Evolutionary conservation across 2,329 filamentous ascomycete species (phyloP).

Genomic region (Aspergillus sp.): DNA sequence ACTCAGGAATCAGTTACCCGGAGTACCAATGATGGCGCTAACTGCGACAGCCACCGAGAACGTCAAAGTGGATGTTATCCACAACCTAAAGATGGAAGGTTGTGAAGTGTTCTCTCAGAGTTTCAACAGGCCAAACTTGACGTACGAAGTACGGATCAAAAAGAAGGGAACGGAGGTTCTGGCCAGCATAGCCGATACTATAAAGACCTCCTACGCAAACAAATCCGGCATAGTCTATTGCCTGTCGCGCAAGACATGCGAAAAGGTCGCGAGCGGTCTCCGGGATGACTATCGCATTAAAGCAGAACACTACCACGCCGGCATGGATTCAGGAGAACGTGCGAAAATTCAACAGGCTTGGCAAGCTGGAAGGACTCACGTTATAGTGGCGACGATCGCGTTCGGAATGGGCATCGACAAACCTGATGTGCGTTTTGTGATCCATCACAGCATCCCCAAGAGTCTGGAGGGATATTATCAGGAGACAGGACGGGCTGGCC

Average conservation of each 20-base stretch:
- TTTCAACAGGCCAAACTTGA: constrained; percentile 94
- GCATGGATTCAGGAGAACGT: constrained; percentile 69
- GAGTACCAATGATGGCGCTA: constrained; percentile 88
- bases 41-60: constrained; percentile 94
- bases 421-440: constrained; percentile 91
- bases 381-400: constrained; percentile 96
- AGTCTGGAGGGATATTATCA: constrained; percentile 98
- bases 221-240: constrained; percentile 93
- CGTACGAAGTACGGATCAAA: constrained; percentile 81
- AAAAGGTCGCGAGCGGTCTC: constrained; percentile 74
- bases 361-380: constrained; percentile 77
- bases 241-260: constrained; percentile 79
- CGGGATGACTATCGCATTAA: constrained; percentile 62
- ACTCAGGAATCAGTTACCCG: constrained; percentile 70
- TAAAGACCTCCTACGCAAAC: constrained; percentile 67
- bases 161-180: constrained; percentile 59
- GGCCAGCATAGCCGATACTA: constrained; percentile 58
- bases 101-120: constrained; percentile 85
- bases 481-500: constrained; percentile 90
- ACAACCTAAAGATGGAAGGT: constrained; percentile 79
- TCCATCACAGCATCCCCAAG: constrained; percentile 90
- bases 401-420: constrained; percentile 99
- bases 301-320: constrained; percentile 85
- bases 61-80: constrained; percentile 87
- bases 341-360: constrained; percentile 72